These are phyloP conservation scores for Austropuccinia psidii DNA, from an alignment of 1,284 basidiomycete genomes.

Conservation along the genomic window DNA sequence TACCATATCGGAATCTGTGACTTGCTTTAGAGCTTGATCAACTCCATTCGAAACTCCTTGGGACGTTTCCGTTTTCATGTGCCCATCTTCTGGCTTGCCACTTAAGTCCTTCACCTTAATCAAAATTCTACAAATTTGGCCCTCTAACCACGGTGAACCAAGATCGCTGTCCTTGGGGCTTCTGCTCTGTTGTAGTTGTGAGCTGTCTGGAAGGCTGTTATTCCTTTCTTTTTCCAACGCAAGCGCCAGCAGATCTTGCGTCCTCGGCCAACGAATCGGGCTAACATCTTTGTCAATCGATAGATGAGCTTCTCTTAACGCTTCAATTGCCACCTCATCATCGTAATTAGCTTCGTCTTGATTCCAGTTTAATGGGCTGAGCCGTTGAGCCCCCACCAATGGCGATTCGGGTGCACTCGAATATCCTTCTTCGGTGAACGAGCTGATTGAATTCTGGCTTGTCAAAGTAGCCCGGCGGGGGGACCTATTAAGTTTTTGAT, in stretches of 20 bases:
- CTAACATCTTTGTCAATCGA: constrained; percentile 18
- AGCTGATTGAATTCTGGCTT: constrained; percentile 36
- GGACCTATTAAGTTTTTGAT: background rate
- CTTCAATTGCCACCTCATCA: constrained; percentile 33
- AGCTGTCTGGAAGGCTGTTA: background rate
- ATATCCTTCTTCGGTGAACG: constrained; percentile 38
- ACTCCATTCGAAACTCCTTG: no score
- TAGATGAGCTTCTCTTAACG: constrained; percentile 7
- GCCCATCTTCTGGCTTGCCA: no score
- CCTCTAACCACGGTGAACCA: no score
- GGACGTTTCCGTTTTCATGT: no score
- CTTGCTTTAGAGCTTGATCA: no score
- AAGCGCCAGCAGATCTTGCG: constrained; percentile 26
- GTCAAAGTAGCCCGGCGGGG: constrained; percentile 13
- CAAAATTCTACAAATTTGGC: no score
- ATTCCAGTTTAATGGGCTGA: constrained; percentile 2
- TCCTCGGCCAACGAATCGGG: no score
- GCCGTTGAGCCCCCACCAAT: background rate
- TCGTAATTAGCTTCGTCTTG: background rate
- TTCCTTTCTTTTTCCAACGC: constrained; percentile 44
- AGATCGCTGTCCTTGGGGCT: no score
- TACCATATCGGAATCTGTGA: no score
- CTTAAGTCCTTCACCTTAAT: no score
- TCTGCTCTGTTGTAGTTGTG: constrained; percentile 53
- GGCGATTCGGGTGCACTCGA: constrained; percentile 37